Percentiles rank a stretch among this genome's conserved stretches.
These are phyloP conservation scores for Grifola frondosa DNA, from an alignment of 1,284 basidiomycete genomes.

Conservation along the genomic window DNA sequence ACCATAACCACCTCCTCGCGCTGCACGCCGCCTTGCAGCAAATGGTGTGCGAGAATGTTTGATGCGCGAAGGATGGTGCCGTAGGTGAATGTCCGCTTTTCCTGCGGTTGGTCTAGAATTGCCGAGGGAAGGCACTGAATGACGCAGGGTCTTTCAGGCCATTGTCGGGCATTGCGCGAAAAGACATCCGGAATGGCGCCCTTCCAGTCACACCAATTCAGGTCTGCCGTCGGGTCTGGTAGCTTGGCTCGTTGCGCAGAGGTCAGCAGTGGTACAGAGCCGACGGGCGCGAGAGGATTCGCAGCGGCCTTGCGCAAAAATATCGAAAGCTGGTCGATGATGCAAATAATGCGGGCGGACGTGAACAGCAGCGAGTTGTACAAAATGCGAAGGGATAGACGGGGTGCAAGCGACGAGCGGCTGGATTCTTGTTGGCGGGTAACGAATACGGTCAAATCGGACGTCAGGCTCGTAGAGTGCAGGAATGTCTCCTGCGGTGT, in stretches of 20 bases:
- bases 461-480: slow-evolving; percentile 78
- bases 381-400: slow-evolving; percentile 81
- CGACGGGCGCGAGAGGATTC: slow-evolving; percentile 62
- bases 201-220: slow-evolving; percentile 97
- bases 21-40: slow-evolving; percentile 84
- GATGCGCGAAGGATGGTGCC: slow-evolving; percentile 80
- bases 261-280: slow-evolving; percentile 82
- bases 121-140: slow-evolving; percentile 69
- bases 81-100: slow-evolving; percentile 74
- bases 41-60: slow-evolving; percentile 90
- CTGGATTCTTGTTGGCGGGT: slow-evolving; percentile 67
- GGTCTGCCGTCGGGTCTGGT: slow-evolving; percentile 85
- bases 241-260: slow-evolving; percentile 68
- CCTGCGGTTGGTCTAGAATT: slow-evolving; percentile 46
- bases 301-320: slow-evolving; percentile 76
- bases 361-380: slow-evolving; percentile 98
- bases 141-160: slow-evolving; percentile 82
- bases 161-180: slow-evolving; percentile 74
- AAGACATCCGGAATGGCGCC: slow-evolving; percentile 96
- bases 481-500: slow-evolving; percentile 74
- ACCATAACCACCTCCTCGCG: slow-evolving; percentile 98
- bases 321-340: slow-evolving; percentile 85
- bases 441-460: slow-evolving; percentile 88
- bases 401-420: slow-evolving; percentile 72
- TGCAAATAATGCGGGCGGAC: slow-evolving; percentile 69